Conservation (phyloP, 2,329 filamentous ascomycete species). For the Fusarium sp. region DNA sequence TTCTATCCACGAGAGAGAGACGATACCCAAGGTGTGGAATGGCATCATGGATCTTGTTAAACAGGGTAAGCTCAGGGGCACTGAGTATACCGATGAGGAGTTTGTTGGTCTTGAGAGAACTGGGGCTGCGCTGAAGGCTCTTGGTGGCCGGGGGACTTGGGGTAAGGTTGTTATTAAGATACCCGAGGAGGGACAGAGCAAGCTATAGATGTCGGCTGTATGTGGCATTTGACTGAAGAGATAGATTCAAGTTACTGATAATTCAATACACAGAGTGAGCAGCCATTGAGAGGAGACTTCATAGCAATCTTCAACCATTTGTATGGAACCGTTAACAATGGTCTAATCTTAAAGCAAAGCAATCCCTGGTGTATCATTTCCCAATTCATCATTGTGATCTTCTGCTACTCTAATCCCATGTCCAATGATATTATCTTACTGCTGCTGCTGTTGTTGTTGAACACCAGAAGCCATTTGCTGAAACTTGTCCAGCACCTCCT, state of each 20-base stretch:
- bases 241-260: neutral
- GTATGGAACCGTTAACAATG: constrained; percentile 13
- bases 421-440: neutral
- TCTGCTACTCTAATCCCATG: neutral
- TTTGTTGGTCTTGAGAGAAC: constrained; percentile 86
- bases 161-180: constrained; percentile 95
- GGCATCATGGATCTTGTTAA: constrained; percentile 82
- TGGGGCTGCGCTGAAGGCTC: constrained; percentile 76
- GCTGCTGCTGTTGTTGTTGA: constrained; percentile 24
- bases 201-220: constrained; percentile 53
- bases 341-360: constrained; percentile 28
- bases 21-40: constrained; percentile 78
- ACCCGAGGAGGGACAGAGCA: constrained; percentile 70
- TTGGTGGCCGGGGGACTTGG: constrained; percentile 88
- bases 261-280: neutral
- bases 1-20: constrained; percentile 74
- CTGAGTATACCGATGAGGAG: constrained; percentile 81
- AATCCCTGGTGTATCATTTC: constrained; percentile 22
- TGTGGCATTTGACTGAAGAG: neutral
- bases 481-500: constrained; percentile 75
- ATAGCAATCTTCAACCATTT: neutral
- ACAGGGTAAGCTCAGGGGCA: constrained; percentile 81
- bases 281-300: neutral
- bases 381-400: constrained; percentile 6
- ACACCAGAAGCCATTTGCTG: constrained; percentile 42